Conservation (phyloP, 2,329 filamentous ascomycete genomes). For the Monilinia laxa region DNA sequence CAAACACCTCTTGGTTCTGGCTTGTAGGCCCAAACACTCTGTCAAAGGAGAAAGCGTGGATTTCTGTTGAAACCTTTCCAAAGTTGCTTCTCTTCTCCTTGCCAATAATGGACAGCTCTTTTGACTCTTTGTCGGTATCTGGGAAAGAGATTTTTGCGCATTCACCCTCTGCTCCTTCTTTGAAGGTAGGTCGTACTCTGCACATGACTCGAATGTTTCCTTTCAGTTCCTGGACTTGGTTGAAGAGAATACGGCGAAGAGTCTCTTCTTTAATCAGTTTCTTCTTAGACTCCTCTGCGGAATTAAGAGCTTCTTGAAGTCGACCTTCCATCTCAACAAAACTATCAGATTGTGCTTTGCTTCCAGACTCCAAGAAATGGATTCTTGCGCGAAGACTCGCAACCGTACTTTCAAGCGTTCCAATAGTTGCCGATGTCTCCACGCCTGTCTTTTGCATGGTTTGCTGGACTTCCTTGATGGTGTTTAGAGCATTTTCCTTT, state of each 20-base stretch:
- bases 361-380: slow-evolving; percentile 85
- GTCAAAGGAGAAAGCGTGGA: slow-evolving; percentile 86
- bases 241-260: slow-evolving; percentile 86
- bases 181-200: slow-evolving; percentile 76
- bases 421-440: slow-evolving; percentile 59
- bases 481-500: slow-evolving; percentile 43
- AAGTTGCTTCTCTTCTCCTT: slow-evolving; percentile 82
- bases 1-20: slow-evolving; percentile 84
- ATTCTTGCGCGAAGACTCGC: slow-evolving; percentile 78
- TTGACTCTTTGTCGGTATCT: slow-evolving; percentile 75
- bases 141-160: slow-evolving; percentile 77
- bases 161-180: slow-evolving; percentile 55
- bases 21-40: slow-evolving; percentile 80
- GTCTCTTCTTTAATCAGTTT: slow-evolving; percentile 92
- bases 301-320: slow-evolving; percentile 72
- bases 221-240: slow-evolving; percentile 96
- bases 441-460: slow-evolving; percentile 50
- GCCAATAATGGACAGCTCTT: slow-evolving; percentile 81
- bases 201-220: slow-evolving; percentile 99
- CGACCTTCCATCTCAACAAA: slow-evolving; percentile 79
- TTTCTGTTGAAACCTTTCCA: slow-evolving; percentile 73
- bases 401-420: slow-evolving; percentile 71
- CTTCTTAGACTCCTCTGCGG: slow-evolving; percentile 68
- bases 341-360: slow-evolving; percentile 81
- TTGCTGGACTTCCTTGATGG: slow-evolving; percentile 49